Evolutionary conservation across 2,329 filamentous ascomycete genomes (phyloP).

Genomic region (Tolypocladium amazonense): DNA sequence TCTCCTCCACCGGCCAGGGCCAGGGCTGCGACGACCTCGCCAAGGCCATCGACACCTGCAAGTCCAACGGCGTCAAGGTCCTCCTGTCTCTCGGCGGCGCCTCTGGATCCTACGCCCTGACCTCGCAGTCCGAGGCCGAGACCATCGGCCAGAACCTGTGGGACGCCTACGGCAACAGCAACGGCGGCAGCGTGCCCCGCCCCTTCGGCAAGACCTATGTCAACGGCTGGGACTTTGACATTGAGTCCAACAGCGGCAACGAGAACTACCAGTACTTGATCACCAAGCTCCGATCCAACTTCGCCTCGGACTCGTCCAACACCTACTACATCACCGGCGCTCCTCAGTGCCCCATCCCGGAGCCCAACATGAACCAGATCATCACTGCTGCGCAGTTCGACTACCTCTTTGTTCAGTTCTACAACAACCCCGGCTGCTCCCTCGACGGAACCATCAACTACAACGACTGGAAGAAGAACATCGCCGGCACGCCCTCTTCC

Average conservation of each 20-base stretch:
- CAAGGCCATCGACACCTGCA: constrained; percentile 11
- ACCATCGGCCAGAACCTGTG: constrained; percentile 11
- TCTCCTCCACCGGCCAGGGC: constrained; percentile 18
- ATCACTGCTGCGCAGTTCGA: constrained; percentile 19
- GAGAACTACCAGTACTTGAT: constrained; percentile 11
- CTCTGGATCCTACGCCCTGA: constrained; percentile 8
- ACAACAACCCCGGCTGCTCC: constrained; percentile 33
- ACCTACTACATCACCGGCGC: constrained; percentile 34
- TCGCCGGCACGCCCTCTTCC: constrained; percentile 13
- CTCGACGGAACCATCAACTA: constrained; percentile 12
- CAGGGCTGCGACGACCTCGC: constrained; percentile 13
- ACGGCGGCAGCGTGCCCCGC: constrained; percentile 3
- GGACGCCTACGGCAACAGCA: constrained; percentile 9
- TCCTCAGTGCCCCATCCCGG: constrained; percentile 27
- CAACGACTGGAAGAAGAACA: constrained; percentile 14
- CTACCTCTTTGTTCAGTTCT: constrained; percentile 34
- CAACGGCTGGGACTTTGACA: constrained; percentile 13
- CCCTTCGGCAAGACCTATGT: constrained; percentile 9
- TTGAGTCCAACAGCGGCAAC: constrained; percentile 10
- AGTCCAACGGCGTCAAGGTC: constrained; percentile 10
- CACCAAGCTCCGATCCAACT: constrained; percentile 10
- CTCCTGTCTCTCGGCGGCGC: constrained; percentile 9
- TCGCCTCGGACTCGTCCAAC: constrained; percentile 5
- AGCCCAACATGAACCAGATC: constrained; percentile 29
- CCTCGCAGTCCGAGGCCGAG: constrained; percentile 9